Base-by-base conservation (phyloP, 768 basidiomycete genomes). In the Tylopilus intermedius region DNA sequence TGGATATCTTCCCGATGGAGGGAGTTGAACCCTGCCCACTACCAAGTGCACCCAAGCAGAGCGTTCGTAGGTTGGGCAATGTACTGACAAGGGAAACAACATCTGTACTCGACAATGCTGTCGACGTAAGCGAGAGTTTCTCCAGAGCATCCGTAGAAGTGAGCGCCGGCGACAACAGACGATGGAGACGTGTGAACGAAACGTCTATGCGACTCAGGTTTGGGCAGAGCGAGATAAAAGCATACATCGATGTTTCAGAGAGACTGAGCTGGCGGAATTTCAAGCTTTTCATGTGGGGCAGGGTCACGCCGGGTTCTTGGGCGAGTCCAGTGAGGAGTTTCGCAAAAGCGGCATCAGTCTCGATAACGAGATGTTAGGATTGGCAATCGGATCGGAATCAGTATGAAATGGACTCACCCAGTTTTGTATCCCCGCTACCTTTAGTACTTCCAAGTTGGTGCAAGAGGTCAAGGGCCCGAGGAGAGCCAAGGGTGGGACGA, bases 81-180 rank as follows among this genome's bases (percentile, higher is more conserved):
- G 60, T 53, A 0, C 68, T 40, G 8, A 84, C 56, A 2, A 79
- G 58, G 1, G 58, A 56, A 10, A 79, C 45, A 2, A 84, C 58
- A 30, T 80, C 77, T 8, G 53, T 40, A 24, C 68, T 65, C 0
- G 75, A 64, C 3, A 80, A 66, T 3, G 62, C 62, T 0, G 82
- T 83, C 4, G 83, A 83, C 1, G 82, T 83, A 24, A 88, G 64
- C 2, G 78, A 78, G n/a, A 88, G 68, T 59, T 88, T 88, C 57
- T 82, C 78, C 27, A 88, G 66, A 4, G 60, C 41, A 37, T 60
- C 46, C 3, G 52, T 30, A 29, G 49, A 7, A 3, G 27, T 22
- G 18, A 26, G 22, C n/a, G 35, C 29, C 8, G 47, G 30, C 6
- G 46, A 42, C 4, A 62, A 53, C n/a, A 70, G 71, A 40, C 74